phyloP scores from a whole-genome alignment of 164 flowering plant species.

The Piper betle region DNA sequence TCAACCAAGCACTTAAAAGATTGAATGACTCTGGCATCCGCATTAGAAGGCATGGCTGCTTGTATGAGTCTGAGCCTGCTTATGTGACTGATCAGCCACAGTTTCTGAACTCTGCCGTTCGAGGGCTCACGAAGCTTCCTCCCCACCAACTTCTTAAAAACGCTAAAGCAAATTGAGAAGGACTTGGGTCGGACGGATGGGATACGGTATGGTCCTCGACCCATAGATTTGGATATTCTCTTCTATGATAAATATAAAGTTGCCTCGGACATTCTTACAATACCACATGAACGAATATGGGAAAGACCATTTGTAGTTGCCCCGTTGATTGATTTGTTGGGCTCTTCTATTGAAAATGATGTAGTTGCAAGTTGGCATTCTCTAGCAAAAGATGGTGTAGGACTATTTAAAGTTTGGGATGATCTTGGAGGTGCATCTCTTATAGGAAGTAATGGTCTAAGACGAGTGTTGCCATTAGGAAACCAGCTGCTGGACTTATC shows the following conservation, averaged over 20 bases:
- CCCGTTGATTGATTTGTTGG: conserved; percentile 79
- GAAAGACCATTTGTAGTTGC: conserved; percentile 95
- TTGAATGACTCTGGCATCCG: conserved; percentile 63
- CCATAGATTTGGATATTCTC: conserved; percentile 81
- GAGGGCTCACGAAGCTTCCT: conserved; percentile 61
- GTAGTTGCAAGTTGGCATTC: conserved; percentile 73
- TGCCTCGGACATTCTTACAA: conserved; percentile 47
- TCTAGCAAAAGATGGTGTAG: conserved; percentile 31
- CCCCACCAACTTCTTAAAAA: conserved; percentile 65
- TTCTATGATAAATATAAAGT: conserved; percentile 70
- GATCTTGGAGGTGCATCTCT: conserved; percentile 68
- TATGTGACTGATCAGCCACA: conserved; percentile 83
- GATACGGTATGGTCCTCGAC: conserved; percentile 90
- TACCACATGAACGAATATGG: conserved; percentile 93
- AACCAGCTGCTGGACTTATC: conserved; percentile 80
- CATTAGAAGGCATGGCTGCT: conserved; percentile 63
- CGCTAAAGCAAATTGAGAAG: conserved; percentile 72
- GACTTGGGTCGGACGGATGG: conserved; percentile 76
- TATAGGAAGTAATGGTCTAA: conserved; percentile 64
- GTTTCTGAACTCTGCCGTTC: conserved; percentile 86
- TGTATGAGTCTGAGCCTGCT: conserved; percentile 89
- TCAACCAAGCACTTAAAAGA: conserved; percentile 51
- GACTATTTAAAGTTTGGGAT: conserved; percentile 66
- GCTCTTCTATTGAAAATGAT: conserved; percentile 46
- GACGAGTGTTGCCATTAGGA: conserved; percentile 65